Base-by-base conservation (phyloP, 352 stramenopile genomes). In the Blastocystis sp. region DNA sequence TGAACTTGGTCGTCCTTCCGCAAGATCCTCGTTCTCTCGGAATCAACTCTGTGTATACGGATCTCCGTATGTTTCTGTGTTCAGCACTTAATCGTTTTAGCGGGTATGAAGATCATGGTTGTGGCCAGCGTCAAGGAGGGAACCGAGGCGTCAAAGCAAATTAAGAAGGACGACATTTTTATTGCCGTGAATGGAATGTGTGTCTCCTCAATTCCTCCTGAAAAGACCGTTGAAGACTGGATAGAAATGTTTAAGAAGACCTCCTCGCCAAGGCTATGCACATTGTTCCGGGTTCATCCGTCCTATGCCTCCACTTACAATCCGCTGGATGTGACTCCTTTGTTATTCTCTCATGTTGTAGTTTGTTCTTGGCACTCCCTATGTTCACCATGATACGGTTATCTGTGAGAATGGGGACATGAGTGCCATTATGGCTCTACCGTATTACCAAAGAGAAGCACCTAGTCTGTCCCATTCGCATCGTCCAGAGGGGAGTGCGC, bases 151-250 rank as follows among this genome's bases (percentile, higher is more conserved):
- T 66, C 40, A 0, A 40, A 52, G 70, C 48, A 64, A 43, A 81
- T 81, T 41, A 10, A 21, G 28, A 21, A 7, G 2, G 70, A 52
- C 62, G 70, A 81, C 65, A 62, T 81, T 11, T 52, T 81, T 38
- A 45, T 81, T 66, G 70, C 43, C n/a, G 28, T 81, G 3, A 81
- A 81, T 64, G 70, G 70, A 66, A 66, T 11, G 38, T 81, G 70
- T 38, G 10, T 81, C 0, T 43, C 45, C 0, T 1, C 41, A 2
- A 40, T 81, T 2, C 70, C 70, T 9, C 38, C 48, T 23, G 43
- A 43, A 43, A 66, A 38, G 28, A 81, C 38, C 41, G 3, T 81
- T 65, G 1, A 81, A 28, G 40, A 34, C 45, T 81, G 70, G 70
- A 52, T 48, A 23, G 65, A 48, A 52, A 48, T 65, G 19, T 81